A percentile compares a stretch with the other conserved stretches of the same genome.
Evolutionary conservation across 345 rosid genomes (phyloP).

Genomic region (Moringa oleifera): DNA sequence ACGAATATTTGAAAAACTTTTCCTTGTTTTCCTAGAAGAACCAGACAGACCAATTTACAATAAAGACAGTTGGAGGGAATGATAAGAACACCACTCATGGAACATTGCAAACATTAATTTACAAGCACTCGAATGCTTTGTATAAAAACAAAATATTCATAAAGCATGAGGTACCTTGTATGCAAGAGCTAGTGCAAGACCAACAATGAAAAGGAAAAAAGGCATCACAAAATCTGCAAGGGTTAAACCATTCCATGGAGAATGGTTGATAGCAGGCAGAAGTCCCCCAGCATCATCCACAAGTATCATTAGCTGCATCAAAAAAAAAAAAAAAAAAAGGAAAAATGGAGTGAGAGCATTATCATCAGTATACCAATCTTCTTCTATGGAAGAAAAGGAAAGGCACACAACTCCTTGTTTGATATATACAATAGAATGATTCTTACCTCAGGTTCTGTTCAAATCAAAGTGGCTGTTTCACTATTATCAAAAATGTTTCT

Average conservation of each 20-base stretch:
- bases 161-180: conserved; percentile 54
- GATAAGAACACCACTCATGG: neutral
- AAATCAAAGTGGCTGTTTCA: no score
- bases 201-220: conserved; percentile 85
- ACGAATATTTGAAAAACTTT: neutral
- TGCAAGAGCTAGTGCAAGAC: conserved; percentile 66
- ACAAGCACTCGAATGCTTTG: neutral
- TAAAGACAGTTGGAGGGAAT: neutral
- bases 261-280: conserved; percentile 76
- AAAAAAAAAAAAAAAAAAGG: neutral
- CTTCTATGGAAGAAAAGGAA: no score
- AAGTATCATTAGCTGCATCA: conserved; percentile 78
- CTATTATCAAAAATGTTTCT: neutral
- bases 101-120: neutral
- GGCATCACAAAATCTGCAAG: conserved; percentile 95
- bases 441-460: no score
- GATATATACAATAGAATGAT: no score
- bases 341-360: neutral
- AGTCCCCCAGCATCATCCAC: conserved; percentile 83
- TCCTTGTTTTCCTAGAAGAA: neutral
- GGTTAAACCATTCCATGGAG: conserved; percentile 88
- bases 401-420: no score
- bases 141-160: conserved; percentile 5
- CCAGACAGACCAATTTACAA: neutral
- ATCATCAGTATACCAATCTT: neutral